Conservation (phyloP, 2,329 filamentous ascomycete species). For the Ophiostoma sp. region DNA sequence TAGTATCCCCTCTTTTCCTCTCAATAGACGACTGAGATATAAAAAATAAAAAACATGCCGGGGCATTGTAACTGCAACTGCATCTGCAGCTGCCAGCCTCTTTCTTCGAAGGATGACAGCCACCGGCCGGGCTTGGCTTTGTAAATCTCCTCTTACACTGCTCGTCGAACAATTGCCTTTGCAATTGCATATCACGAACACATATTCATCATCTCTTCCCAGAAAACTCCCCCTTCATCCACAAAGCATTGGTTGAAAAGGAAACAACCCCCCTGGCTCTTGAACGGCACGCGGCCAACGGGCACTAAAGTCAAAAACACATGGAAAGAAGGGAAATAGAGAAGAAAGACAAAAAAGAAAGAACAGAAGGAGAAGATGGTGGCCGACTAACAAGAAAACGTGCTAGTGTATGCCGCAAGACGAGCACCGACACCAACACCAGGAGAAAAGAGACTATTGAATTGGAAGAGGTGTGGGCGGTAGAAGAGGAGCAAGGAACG, state of each 20-base stretch:
- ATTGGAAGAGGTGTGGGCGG: not conserved
- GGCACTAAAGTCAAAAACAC: too few relatives aligned
- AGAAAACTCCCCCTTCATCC: too few relatives aligned
- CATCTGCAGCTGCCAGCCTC: not conserved
- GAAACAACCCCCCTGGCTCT: not conserved
- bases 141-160: too few relatives aligned
- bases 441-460: not conserved
- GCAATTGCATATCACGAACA: not conserved
- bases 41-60: not conserved
- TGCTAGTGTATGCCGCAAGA: not conserved
- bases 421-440: not conserved
- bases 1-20: not conserved
- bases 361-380: not conserved
- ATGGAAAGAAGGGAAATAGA: too few relatives aligned
- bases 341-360: too few relatives aligned
- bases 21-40: not conserved
- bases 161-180: too few relatives aligned
- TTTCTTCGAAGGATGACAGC: not conserved
- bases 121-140: not conserved
- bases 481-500: not conserved
- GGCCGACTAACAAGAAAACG: not conserved
- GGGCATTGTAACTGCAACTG: too few relatives aligned
- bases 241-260: not conserved
- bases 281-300: not conserved
- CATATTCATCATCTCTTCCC: not conserved